These are phyloP conservation scores for Neocatenulostroma microsporum DNA, from an alignment of 2,329 filamentous ascomycete species.

Conservation along the genomic window DNA sequence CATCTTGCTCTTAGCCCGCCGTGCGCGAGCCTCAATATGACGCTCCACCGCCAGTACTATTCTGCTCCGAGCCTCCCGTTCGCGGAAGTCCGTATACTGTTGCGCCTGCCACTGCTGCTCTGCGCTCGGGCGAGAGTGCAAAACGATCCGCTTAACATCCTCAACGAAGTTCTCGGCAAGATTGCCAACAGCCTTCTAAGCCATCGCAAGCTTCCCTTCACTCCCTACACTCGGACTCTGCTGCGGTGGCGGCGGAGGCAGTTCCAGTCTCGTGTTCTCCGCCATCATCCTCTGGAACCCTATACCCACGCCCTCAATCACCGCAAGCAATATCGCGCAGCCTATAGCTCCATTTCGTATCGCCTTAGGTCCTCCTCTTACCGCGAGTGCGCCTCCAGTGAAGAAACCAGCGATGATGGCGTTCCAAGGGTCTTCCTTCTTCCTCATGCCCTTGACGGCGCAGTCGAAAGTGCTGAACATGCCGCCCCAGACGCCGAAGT, in stretches of 20 bases:
- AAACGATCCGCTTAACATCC: too few relatives aligned
- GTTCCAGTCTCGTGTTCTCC: constrained; percentile 73
- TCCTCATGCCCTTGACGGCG: constrained; percentile 74
- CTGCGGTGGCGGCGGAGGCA: constrained; percentile 39
- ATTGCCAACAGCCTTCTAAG: too few relatives aligned
- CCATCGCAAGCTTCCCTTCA: constrained; percentile 23
- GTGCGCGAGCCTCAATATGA: too few relatives aligned
- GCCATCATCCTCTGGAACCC: constrained; percentile 93
- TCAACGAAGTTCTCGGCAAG: too few relatives aligned
- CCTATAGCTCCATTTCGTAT: constrained; percentile 94
- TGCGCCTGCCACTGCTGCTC: too few relatives aligned
- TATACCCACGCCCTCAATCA: constrained; percentile 96
- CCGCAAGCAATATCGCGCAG: constrained; percentile 84
- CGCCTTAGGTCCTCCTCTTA: constrained; percentile 84
- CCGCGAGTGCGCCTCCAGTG: constrained; percentile 83
- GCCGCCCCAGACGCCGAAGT: constrained; percentile 97
- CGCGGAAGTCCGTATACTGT: too few relatives aligned
- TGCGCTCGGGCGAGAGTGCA: too few relatives aligned
- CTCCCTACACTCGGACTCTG: constrained; percentile 10
- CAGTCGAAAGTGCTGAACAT: constrained; percentile 95
- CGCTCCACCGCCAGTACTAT: too few relatives aligned
- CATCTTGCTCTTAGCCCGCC: too few relatives aligned
- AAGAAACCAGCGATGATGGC: constrained; percentile 97
- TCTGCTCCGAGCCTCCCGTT: too few relatives aligned
- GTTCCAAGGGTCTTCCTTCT: constrained; percentile 98